Evolutionary conservation across 148 eudicot genomes (phyloP).

Genomic region (Amaranthus cruentus): DNA sequence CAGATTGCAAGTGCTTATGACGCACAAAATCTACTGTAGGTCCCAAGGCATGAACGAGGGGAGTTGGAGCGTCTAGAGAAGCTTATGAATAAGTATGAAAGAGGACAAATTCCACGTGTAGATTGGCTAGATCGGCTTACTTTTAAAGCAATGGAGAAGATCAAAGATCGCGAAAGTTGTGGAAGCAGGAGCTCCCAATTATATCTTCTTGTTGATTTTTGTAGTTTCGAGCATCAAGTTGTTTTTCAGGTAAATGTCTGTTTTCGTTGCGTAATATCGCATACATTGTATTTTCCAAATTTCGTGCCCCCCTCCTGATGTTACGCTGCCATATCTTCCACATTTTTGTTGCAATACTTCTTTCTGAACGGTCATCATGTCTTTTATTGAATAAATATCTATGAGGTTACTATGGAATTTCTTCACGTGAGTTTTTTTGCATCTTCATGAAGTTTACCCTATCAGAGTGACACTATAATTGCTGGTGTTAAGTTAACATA

Average conservation of each 20-base stretch:
- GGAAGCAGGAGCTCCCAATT: slow-evolving; percentile 71
- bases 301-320: not conserved
- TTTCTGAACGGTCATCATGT: not conserved
- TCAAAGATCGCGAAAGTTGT: slow-evolving; percentile 78
- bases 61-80: slow-evolving; percentile 94
- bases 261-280: not conserved
- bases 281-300: not conserved
- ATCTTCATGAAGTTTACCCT: not conserved
- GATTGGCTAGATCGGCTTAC: slow-evolving; percentile 98
- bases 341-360: not conserved
- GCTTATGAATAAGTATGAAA: slow-evolving; percentile 94
- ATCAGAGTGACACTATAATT: not conserved
- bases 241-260: slow-evolving; percentile 69
- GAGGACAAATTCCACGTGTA: slow-evolving; percentile 90
- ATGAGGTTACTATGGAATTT: too few relatives aligned
- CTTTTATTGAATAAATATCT: not conserved
- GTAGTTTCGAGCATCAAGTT: slow-evolving; percentile 95
- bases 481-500: not conserved
- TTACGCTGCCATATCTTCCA: not conserved
- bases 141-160: slow-evolving; percentile 83
- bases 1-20: slow-evolving; percentile 4
- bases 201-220: slow-evolving; percentile 76
- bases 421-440: too few relatives aligned
- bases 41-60: slow-evolving; percentile 92
- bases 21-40: slow-evolving; percentile 36